Percentiles rank a stretch among this genome's conserved stretches.
These are phyloP conservation scores for Pseudognaphalium luteoalbum DNA, from an alignment of 129 eudicot genomes.

Conservation along the genomic window DNA sequence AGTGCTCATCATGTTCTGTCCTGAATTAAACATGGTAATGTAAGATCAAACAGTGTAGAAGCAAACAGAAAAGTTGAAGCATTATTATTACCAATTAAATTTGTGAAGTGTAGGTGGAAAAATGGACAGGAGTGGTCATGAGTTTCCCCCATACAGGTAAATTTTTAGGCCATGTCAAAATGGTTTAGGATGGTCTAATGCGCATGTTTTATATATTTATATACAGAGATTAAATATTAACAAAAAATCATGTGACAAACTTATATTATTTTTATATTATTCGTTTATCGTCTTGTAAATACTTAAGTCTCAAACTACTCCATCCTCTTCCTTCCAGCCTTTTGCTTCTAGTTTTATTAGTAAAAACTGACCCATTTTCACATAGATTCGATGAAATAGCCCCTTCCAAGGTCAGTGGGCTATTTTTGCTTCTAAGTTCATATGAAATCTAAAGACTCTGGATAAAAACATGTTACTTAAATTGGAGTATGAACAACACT, in stretches of 20 bases:
- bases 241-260: no score
- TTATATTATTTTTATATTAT: no score
- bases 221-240: no score
- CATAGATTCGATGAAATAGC: background rate
- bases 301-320: background rate
- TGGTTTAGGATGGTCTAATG: no score
- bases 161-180: background rate
- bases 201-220: no score
- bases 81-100: no score
- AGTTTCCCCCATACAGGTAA: background rate
- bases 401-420: background rate
- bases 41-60: conserved; percentile 5
- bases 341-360: background rate
- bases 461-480: background rate
- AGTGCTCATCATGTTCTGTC: conserved; percentile 45
- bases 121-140: background rate
- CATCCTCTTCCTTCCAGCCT: no score
- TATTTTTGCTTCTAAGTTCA: background rate
- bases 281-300: no score
- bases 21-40: conserved; percentile 31
- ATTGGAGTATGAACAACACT: background rate
- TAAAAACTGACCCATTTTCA: background rate
- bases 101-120: background rate
- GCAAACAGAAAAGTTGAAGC: background rate
- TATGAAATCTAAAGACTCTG: background rate